These are phyloP conservation scores for Vickermania spadyakhi DNA, from an alignment of 208 protist species.

Conservation along the genomic window DNA sequence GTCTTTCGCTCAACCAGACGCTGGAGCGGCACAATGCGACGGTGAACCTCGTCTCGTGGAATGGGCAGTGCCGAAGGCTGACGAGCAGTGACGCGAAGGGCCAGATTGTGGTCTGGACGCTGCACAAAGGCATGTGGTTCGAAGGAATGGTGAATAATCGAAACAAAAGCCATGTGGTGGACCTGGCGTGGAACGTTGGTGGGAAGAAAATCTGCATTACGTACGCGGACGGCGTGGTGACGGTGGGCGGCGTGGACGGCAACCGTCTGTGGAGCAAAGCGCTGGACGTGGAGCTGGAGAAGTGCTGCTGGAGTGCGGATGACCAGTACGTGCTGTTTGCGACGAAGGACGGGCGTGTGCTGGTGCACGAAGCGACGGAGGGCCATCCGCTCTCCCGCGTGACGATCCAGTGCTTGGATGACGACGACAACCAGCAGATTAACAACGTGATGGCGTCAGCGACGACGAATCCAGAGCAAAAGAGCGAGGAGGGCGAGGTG, in stretches of 20 bases:
- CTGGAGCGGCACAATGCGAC: constrained; percentile 89
- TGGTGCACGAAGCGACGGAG: constrained; percentile 76
- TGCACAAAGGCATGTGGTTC: constrained; percentile 95
- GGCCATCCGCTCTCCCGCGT: constrained; percentile 78
- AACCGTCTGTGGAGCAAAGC: constrained; percentile 94
- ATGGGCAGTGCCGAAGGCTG: constrained; percentile 93
- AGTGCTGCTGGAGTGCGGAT: constrained; percentile 94
- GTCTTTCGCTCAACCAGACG: constrained; percentile 94
- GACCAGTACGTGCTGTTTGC: constrained; percentile 88
- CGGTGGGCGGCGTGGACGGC: constrained; percentile 95
- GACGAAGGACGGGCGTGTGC: constrained; percentile 79
- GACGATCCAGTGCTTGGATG: constrained; percentile 36
- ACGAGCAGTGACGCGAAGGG: constrained; percentile 92
- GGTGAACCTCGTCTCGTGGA: constrained; percentile 90
- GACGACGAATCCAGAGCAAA: not conserved
- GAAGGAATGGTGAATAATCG: constrained; percentile 98
- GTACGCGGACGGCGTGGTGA: constrained; percentile 95
- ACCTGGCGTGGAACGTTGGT: constrained; percentile 90
- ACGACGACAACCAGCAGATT: constrained; percentile 2
- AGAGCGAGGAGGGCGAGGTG: not conserved
- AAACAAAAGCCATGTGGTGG: constrained; percentile 89
- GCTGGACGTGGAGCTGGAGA: constrained; percentile 72
- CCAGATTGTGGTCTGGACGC: constrained; percentile 95
- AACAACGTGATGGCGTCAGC: not conserved
- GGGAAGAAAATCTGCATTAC: constrained; percentile 95